A percentile compares a stretch with the other conserved stretches of the same genome.
Evolutionary conservation across 164 flowering plant genomes (phyloP).

Genomic region (Aristolochia fimbriata): DNA sequence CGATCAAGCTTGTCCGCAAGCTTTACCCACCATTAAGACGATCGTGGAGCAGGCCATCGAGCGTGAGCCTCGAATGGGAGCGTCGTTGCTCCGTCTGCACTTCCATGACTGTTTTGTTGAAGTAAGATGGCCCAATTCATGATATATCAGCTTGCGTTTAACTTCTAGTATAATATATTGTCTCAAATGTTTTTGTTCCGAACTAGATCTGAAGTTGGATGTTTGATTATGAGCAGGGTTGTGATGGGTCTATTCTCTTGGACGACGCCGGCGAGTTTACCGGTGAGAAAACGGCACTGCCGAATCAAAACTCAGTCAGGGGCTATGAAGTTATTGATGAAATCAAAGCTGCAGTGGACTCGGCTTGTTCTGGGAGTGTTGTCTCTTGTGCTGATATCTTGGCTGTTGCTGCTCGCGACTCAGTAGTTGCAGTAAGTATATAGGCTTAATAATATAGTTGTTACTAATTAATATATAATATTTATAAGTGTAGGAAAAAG

Average conservation of each 20-base stretch:
- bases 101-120: slow-evolving; percentile 21
- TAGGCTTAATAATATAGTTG: too few relatives aligned
- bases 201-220: background rate
- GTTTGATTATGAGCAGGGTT: slow-evolving; percentile 10
- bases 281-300: slow-evolving; percentile 15
- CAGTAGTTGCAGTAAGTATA: slow-evolving; percentile 10
- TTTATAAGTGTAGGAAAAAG: too few relatives aligned
- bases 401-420: slow-evolving; percentile 19
- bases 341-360: slow-evolving; percentile 15
- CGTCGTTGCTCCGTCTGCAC: slow-evolving; percentile 18
- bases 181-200: background rate
- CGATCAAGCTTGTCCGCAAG: slow-evolving; percentile 14
- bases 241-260: slow-evolving; percentile 20
- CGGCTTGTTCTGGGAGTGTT: slow-evolving; percentile 6
- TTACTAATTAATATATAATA: too few relatives aligned
- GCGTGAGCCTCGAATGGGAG: slow-evolving; percentile 23
- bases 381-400: slow-evolving; percentile 21
- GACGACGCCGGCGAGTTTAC: slow-evolving; percentile 16
- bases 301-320: slow-evolving; percentile 13
- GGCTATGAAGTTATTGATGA: slow-evolving; percentile 15
- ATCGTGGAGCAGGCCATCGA: slow-evolving; percentile 12
- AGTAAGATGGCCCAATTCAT: too few relatives aligned
- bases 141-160: too few relatives aligned
- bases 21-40: slow-evolving; percentile 13
- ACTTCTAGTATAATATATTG: too few relatives aligned